Base-by-base conservation (phyloP, 2,329 filamentous ascomycete species). In the Ophiostoma quercus region DNA sequence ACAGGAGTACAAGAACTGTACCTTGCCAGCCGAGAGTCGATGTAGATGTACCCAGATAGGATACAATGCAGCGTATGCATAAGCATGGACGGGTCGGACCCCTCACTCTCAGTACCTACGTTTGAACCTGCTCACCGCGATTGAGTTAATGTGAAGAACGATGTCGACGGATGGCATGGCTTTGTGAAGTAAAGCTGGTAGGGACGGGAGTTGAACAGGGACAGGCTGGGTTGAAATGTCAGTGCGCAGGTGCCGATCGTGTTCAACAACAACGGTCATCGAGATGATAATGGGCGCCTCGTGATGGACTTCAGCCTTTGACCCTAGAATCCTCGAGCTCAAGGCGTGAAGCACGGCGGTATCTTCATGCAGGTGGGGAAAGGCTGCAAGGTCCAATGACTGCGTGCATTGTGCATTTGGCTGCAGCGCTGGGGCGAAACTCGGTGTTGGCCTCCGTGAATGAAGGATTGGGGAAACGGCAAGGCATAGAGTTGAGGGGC, bases 361-460 rank as follows among this genome's bases (percentile, higher is more conserved):
- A 25, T 57, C 51, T 57, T 57, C 16, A 57, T 25, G 51, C n/a
- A 25, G 51, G 51, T 25, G 22, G 51, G 25, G 22, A 57, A 57
- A 25, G 51, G 51, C 51, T 57, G 51, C 8, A 57, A 25, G 51
- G 22, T 25, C 51, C 22, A 57, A 25, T 57, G 51, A 14, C 51
- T 22, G n/a, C n/a, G 51, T 57, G 43, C 51, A 57, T 11, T 57
- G 51, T 57, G 22, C 8, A 25, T 57, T 57, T 14, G n/a, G 22
- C 51, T 57, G 22, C 51, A 57, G 51, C 51, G 25, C 22, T 57
- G 51, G 51, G 51, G 51, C 51, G 51, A 25, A 11, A 25, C 51
- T 57, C 51, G 51, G 51, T 57, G 43, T 47, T 47, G 51, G 51
- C 51, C 51, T 57, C 51, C 51, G 51, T 25, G 51, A 3, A 57